Percentiles rank a stretch among this genome's conserved stretches.
phyloP scores from a whole-genome alignment of 768 basidiomycete species.

The Chlorophyllum brunneum region DNA sequence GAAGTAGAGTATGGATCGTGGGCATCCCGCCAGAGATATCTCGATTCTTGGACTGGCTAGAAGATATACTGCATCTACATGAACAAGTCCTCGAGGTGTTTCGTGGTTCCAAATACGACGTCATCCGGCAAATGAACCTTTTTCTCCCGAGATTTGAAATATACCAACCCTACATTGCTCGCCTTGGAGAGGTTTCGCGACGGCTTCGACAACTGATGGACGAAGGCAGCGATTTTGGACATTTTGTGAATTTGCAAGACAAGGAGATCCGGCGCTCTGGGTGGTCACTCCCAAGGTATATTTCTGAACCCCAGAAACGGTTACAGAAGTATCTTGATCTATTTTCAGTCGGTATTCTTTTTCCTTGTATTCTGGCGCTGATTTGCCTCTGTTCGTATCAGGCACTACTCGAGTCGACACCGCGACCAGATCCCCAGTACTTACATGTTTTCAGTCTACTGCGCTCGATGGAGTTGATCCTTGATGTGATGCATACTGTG shows the following conservation, averaged over 20 bases:
- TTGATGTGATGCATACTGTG: conserved; percentile 80
- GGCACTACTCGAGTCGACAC: conserved; percentile 69
- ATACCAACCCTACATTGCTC: conserved; percentile 83
- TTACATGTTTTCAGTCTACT: conserved; percentile 61
- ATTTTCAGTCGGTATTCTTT: conserved; percentile 57
- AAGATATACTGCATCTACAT: conserved; percentile 82
- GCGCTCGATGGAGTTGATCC: conserved; percentile 64
- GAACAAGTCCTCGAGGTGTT: conserved; percentile 51
- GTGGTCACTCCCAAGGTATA: conserved; percentile 62
- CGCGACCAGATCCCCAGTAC: conserved; percentile 67
- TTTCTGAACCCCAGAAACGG: conserved; percentile 74
- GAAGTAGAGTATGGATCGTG: conserved; percentile 71
- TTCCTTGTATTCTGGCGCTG: background rate
- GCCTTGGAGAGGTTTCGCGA: conserved; percentile 56
- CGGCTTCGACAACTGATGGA: conserved; percentile 46
- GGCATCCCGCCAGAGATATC: conserved; percentile 72
- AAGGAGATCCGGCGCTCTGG: conserved; percentile 47
- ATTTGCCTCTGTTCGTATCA: conserved; percentile 27
- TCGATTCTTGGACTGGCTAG: conserved; percentile 82
- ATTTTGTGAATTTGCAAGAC: conserved; percentile 75
- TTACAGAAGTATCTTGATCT: conserved; percentile 67
- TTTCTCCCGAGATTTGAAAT: conserved; percentile 72
- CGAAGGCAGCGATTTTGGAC: conserved; percentile 71
- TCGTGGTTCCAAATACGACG: conserved; percentile 24
- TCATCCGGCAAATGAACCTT: conserved; percentile 49